These are phyloP conservation scores for Myriosclerotinia curreyana DNA, from an alignment of 2,329 filamentous ascomycete genomes.

Conservation along the genomic window DNA sequence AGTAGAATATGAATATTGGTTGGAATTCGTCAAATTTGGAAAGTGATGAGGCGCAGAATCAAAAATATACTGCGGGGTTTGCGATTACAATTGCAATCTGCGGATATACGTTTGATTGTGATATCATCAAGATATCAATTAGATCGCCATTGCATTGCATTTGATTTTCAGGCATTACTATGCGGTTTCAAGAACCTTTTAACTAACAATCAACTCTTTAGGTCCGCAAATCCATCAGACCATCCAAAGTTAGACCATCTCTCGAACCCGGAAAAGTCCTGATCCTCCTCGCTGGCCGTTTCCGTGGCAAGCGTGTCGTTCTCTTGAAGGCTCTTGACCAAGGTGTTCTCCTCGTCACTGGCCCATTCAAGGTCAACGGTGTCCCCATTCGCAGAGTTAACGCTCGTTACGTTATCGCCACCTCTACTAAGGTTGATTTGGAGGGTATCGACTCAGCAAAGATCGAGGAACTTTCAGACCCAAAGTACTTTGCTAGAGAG, in stretches of 20 bases:
- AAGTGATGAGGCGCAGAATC: conserved; percentile 9
- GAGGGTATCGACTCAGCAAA: conserved; percentile 85
- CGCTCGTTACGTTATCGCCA: conserved; percentile 90
- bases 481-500: conserved; percentile 95
- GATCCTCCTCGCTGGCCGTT: conserved; percentile 98
- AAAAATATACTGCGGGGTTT: conserved; percentile 20
- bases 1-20: conserved; percentile 40
- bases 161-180: background rate
- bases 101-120: background rate
- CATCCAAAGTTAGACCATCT: conserved; percentile 81
- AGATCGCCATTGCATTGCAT: conserved; percentile 1
- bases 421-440: conserved; percentile 80
- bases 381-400: conserved; percentile 95
- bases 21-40: conserved; percentile 22
- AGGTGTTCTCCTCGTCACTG: conserved; percentile 97
- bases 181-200: conserved; percentile 1
- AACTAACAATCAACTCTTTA: conserved; percentile 47
- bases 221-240: conserved; percentile 91
- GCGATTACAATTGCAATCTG: conserved; percentile 29
- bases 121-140: background rate
- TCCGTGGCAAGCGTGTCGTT: conserved; percentile 99
- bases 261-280: conserved; percentile 94
- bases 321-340: conserved; percentile 97
- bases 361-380: conserved; percentile 99
- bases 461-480: conserved; percentile 68